Conservation (phyloP, 2,329 filamentous ascomycete species). For the Calonectria pseudoreteaudii region DNA sequence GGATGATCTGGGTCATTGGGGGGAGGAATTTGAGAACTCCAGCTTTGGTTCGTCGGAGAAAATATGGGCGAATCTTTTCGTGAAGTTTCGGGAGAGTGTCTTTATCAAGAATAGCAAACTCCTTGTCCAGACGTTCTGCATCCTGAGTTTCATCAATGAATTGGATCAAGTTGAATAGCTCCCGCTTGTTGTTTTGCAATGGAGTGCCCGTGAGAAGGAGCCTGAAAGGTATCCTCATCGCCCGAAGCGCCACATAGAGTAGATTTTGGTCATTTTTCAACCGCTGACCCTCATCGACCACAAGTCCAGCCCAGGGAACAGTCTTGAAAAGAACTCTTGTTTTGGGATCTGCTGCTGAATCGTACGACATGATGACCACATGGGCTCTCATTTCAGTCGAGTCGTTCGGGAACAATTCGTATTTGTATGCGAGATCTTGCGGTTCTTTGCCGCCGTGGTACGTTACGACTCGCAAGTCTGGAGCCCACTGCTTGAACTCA, state of each 20-base stretch:
- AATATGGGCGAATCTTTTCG: conserved; percentile 80
- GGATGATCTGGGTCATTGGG: conserved; percentile 92
- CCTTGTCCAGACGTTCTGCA: conserved; percentile 78
- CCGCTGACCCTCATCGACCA: conserved; percentile 95
- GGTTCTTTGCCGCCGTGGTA: conserved; percentile 85
- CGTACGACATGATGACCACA: conserved; percentile 94
- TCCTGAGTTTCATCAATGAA: conserved; percentile 82
- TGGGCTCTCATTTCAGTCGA: conserved; percentile 82
- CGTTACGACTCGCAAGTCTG: conserved; percentile 86
- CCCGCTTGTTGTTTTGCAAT: conserved; percentile 93
- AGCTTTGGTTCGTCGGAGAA: conserved; percentile 83
- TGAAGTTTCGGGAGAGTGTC: conserved; percentile 87
- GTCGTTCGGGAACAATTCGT: conserved; percentile 84
- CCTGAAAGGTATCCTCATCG: conserved; percentile 84
- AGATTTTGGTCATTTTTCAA: conserved; percentile 92
- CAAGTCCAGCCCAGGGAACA: conserved; percentile 86
- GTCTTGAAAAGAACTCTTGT: conserved; percentile 74
- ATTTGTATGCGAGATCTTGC: conserved; percentile 80
- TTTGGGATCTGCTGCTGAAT: conserved; percentile 81
- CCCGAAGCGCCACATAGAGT: conserved; percentile 79
- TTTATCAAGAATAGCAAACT: conserved; percentile 82
- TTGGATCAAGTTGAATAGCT: conserved; percentile 96
- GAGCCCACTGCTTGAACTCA: conserved; percentile 95
- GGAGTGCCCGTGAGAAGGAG: conserved; percentile 92
- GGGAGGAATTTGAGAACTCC: conserved; percentile 93